Evolutionary conservation across 2,329 filamentous ascomycete species (phyloP).

Genomic region (Amauroascus niger): DNA sequence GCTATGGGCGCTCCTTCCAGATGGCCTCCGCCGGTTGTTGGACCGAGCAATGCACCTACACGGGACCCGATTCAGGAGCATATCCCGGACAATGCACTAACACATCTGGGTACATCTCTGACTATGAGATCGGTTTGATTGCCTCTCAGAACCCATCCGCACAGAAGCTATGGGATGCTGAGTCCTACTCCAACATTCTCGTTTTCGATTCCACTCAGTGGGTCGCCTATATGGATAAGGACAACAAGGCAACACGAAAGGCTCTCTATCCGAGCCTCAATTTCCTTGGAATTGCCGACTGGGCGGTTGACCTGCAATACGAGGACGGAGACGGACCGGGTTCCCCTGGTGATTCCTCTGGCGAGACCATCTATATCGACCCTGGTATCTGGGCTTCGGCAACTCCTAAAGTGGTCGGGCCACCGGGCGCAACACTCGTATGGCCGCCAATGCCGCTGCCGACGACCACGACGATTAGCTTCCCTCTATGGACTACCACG

Average conservation of each 20-base stretch:
- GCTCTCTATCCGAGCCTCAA: slow-evolving; percentile 19
- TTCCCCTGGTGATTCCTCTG: no score
- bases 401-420: no score
- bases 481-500: no score
- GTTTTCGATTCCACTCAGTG: slow-evolving; percentile 28
- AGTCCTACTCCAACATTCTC: slow-evolving; percentile 17
- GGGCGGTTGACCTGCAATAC: slow-evolving; percentile 29
- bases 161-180: slow-evolving; percentile 4
- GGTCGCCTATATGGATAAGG: slow-evolving; percentile 28
- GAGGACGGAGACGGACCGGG: no score
- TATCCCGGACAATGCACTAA: slow-evolving; percentile 30
- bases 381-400: no score
- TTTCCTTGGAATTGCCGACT: slow-evolving; percentile 27
- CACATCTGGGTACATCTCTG: slow-evolving; percentile 33
- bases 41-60: slow-evolving; percentile 27
- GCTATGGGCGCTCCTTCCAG: slow-evolving; percentile 31
- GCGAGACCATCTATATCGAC: no score
- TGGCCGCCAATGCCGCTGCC: no score
- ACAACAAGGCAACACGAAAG: slow-evolving; percentile 20
- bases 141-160: slow-evolving; percentile 13
- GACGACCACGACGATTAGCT: no score
- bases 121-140: slow-evolving; percentile 35
- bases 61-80: slow-evolving; percentile 28
- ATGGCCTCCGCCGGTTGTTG: slow-evolving; percentile 28
- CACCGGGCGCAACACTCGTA: no score